Evolutionary conservation across 2,329 filamentous ascomycete genomes (phyloP).

Genomic region (Penicillium sp.): DNA sequence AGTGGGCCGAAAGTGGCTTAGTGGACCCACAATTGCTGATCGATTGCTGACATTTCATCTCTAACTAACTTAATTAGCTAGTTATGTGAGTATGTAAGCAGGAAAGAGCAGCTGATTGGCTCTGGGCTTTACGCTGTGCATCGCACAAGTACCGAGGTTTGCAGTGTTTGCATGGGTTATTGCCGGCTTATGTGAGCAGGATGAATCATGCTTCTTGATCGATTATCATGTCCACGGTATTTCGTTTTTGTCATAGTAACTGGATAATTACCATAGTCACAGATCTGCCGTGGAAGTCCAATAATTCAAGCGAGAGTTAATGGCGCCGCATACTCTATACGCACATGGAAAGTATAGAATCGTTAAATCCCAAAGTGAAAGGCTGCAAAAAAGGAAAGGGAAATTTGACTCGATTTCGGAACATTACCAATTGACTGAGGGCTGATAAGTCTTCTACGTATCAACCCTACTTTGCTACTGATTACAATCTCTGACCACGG

Average conservation of each 20-base stretch:
- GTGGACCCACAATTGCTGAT: slow-evolving; percentile 2
- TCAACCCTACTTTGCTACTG: not conserved
- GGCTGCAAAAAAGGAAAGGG: too few species aligned
- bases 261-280: not conserved
- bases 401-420: too few species aligned
- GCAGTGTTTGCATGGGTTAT: too few species aligned
- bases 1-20: not conserved
- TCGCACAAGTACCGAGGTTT: too few species aligned
- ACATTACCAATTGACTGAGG: too few species aligned
- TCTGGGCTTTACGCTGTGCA: too few species aligned
- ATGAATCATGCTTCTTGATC: not conserved
- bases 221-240: not conserved
- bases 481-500: not conserved
- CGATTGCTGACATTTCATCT: slow-evolving; percentile 2
- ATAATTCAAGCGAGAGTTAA: not conserved
- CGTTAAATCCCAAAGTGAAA: too few species aligned
- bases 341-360: too few species aligned
- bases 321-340: too few species aligned
- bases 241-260: not conserved
- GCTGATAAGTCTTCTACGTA: not conserved
- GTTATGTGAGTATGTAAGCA: not conserved
- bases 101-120: not conserved
- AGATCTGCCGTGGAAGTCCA: not conserved
- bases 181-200: too few species aligned
- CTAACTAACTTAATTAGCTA: too few species aligned